Evolutionary conservation across 2,329 filamentous ascomycete genomes (phyloP).

Genomic region (Botryotinia calthae): DNA sequence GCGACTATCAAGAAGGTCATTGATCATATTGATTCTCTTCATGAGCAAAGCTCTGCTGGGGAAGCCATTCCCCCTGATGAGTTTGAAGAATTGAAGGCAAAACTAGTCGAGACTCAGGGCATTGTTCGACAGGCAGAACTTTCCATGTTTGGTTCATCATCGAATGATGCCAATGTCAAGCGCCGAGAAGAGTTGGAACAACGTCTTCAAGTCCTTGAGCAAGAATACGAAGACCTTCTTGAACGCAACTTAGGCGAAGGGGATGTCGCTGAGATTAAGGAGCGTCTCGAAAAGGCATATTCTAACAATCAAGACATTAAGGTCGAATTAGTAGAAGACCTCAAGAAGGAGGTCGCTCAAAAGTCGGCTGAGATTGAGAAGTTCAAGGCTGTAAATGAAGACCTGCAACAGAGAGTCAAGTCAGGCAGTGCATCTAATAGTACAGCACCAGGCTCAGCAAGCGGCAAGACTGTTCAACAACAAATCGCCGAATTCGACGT

Average conservation of each 20-base stretch:
- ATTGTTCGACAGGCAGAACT: conserved; percentile 91
- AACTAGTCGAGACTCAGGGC: conserved; percentile 83
- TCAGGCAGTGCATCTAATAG: conserved; percentile 61
- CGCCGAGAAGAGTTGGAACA: conserved; percentile 74
- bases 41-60: conserved; percentile 72
- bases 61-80: conserved; percentile 80
- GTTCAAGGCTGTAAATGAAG: conserved; percentile 76
- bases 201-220: conserved; percentile 70
- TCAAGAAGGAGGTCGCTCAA: conserved; percentile 71
- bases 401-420: conserved; percentile 73
- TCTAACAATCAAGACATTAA: conserved; percentile 71
- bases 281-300: conserved; percentile 73
- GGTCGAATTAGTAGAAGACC: conserved; percentile 69
- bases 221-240: conserved; percentile 80
- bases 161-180: conserved; percentile 63
- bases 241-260: conserved; percentile 73
- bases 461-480: conserved; percentile 91
- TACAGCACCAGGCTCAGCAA: conserved; percentile 54
- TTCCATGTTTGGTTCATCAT: conserved; percentile 68
- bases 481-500: conserved; percentile 98
- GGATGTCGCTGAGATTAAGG: conserved; percentile 83
- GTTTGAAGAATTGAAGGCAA: conserved; percentile 71
- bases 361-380: conserved; percentile 80
- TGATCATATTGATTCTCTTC: conserved; percentile 74
- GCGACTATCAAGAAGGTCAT: conserved; percentile 79